A percentile compares a stretch with the other conserved stretches of the same genome.
Conservation (phyloP, 192 early-diverging fungal species). For the Coemansia sp. region DNA sequence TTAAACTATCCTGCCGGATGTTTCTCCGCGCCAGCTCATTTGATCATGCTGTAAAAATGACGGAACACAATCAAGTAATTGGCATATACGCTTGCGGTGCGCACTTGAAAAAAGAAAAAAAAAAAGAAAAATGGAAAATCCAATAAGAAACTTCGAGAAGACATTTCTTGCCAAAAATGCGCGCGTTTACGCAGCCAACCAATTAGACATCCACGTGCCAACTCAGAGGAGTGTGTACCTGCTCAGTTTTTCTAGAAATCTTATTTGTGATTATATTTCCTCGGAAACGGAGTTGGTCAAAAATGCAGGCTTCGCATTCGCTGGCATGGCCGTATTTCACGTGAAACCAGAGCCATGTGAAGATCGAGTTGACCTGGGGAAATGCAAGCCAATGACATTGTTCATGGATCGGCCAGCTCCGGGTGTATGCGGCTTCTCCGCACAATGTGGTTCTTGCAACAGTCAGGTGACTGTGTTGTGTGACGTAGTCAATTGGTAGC, state of each 20-base stretch:
- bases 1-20: not conserved
- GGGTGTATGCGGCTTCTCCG: not conserved
- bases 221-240: slow-evolving; percentile 4
- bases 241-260: not conserved
- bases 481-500: too few species aligned
- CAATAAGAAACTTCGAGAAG: slow-evolving; percentile 8
- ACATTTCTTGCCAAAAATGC: not conserved
- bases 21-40: slow-evolving; percentile 6
- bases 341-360: too few species aligned
- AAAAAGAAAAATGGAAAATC: slow-evolving; percentile 1
- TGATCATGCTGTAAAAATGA: not conserved
- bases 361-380: not conserved
- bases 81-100: not conserved
- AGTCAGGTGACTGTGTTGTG: not conserved
- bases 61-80: slow-evolving; percentile 10
- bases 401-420: not conserved
- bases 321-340: not conserved
- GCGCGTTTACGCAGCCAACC: not conserved
- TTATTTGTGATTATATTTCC: not conserved
- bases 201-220: slow-evolving; percentile 5
- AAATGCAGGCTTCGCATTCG: slow-evolving; percentile 1
- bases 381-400: not conserved
- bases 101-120: not conserved
- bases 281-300: not conserved
- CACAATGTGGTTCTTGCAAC: not conserved